Conservation (phyloP, 1,284 basidiomycete genomes). For the Moniliella sp. region DNA sequence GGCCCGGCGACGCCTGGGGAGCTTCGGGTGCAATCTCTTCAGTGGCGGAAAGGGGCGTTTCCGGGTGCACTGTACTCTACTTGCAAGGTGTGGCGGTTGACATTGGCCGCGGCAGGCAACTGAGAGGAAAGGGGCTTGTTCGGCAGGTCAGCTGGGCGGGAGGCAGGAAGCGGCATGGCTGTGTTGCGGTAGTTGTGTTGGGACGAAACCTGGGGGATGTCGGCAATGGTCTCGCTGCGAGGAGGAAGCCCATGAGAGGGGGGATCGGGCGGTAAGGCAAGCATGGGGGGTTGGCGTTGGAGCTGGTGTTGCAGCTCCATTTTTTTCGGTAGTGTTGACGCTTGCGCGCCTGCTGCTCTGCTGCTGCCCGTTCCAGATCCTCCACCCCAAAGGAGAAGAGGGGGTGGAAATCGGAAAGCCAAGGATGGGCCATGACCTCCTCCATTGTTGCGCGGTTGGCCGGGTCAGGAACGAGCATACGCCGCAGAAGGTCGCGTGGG, state of each 20-base stretch:
- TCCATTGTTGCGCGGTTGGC: slow-evolving; percentile 17
- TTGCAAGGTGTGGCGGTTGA: too few species aligned
- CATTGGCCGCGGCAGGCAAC: too few species aligned
- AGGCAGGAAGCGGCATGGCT: slow-evolving; percentile 1
- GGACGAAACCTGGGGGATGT: slow-evolving; percentile 3
- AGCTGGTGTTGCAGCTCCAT: slow-evolving; percentile 28
- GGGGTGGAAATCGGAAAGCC: slow-evolving; percentile 28
- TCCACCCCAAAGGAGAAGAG: slow-evolving; percentile 31
- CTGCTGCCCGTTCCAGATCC: slow-evolving; percentile 28
- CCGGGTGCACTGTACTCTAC: too few species aligned
- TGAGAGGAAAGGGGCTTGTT: too few species aligned
- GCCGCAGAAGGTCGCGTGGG: slow-evolving; percentile 24
- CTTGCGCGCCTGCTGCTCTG: slow-evolving; percentile 32
- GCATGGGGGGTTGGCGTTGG: slow-evolving; percentile 21
- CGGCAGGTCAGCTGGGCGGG: slow-evolving; percentile 1
- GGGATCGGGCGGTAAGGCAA: slow-evolving; percentile 3
- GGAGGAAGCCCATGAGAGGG: neutral
- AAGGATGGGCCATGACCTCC: slow-evolving; percentile 28
- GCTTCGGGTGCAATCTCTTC: too few species aligned
- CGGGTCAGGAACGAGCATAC: slow-evolving; percentile 31
- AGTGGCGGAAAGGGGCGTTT: too few species aligned
- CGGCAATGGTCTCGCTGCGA: neutral
- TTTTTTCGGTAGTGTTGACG: slow-evolving; percentile 30
- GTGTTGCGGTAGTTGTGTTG: slow-evolving; percentile 7
- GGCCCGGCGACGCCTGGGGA: too few species aligned